Conservation (phyloP, 2,329 filamentous ascomycete species). For the Teratosphaeria destructans region DNA sequence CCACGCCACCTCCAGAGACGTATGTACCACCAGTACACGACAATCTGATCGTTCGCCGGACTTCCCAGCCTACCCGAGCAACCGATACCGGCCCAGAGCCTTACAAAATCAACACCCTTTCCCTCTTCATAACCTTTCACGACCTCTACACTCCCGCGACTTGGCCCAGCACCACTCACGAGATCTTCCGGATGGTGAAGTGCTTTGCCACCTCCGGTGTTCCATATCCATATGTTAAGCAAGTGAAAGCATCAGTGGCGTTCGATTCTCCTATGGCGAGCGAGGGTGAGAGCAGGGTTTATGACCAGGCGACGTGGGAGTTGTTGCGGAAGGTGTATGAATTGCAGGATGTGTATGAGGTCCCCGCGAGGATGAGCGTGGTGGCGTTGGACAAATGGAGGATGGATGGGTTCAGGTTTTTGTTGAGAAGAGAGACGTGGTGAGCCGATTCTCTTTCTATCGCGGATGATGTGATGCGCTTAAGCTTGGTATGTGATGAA, state of each 20-base stretch:
- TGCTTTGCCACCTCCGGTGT: constrained; percentile 3
- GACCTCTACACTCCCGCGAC: constrained; percentile 15
- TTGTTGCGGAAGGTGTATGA: neutral
- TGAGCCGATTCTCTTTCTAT: neutral
- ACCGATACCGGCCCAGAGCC: constrained; percentile 2
- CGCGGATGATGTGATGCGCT: no score
- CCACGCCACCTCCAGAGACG: constrained; percentile 1
- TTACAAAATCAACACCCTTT: constrained; percentile 11
- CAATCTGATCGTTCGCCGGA: neutral
- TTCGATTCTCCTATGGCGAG: neutral
- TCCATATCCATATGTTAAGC: neutral
- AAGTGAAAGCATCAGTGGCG: neutral
- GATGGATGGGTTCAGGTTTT: neutral
- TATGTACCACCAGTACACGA: neutral
- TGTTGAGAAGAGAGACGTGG: neutral
- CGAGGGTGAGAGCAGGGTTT: neutral
- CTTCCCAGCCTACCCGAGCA: neutral
- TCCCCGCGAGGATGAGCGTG: neutral
- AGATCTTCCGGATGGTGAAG: constrained; percentile 13
- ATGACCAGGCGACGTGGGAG: neutral
- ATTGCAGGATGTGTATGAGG: neutral
- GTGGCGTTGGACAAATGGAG: neutral
- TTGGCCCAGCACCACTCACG: constrained; percentile 8
- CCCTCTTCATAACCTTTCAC: constrained; percentile 10
- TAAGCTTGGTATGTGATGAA: no score